Base-by-base conservation (phyloP, 495 filamentous ascomycete species). In the Penicillium riverlandense region DNA sequence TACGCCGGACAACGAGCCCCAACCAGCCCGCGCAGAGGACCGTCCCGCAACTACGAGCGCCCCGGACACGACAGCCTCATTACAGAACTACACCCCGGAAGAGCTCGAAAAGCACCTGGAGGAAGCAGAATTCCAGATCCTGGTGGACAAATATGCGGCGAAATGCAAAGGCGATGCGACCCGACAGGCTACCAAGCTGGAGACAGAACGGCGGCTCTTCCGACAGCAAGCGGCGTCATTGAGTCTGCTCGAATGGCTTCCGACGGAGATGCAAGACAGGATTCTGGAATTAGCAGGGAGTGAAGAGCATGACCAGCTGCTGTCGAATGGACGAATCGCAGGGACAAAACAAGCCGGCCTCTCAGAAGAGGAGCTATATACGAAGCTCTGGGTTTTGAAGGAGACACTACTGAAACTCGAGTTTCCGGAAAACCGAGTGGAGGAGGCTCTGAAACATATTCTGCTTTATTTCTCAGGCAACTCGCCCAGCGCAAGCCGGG, bases 81-180 rank as follows among this genome's bases (percentile, higher is more conserved):
- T 75, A 31, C 69, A 82, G 48, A 58, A 73, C 14, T 62, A 89
- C 35, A 83, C 76, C 11, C 85, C 89, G 4, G 90, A 94, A 54
- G 88, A 95, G 53, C 82, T 94, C 22, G 90, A 94, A 54, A 76
- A 66, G 44, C 84, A 89, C 58, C 71, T 95, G 12, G 88, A 95
- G 53, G 78, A 85, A 40, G 82, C 85, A 28, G 84, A 88, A 47
- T 71, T 98, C 14, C 88, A 96, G 62, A 63, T 83, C 29, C 62
- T 95, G 11, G 80, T 95, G 8, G 90, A 96, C 35, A 90, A 87
- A 52, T 70, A 88, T 59, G 81, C 80, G 0, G 64, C 79, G 10
- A 91, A 86, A 58, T 79, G 78, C 49, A 79, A 67, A 53, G 76
- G 73, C 47, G 80, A 86, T 57, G 82, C 80, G 9, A 63, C 69